These are phyloP conservation scores for Oryza glaberrima DNA, from an alignment of 176 grass and related monocot genomes.

Conservation along the genomic window DNA sequence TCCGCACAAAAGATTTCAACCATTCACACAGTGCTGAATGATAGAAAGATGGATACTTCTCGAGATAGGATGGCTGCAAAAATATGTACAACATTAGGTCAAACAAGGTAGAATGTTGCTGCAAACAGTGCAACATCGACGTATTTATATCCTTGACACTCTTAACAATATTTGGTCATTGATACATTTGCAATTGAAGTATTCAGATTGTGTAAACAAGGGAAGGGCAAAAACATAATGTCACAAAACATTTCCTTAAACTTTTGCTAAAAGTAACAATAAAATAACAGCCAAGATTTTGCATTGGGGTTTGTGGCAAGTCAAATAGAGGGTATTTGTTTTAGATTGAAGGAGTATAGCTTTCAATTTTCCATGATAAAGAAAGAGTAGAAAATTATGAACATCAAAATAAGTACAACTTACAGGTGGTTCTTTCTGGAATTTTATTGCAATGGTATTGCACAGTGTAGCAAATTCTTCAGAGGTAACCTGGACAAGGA, in stretches of 20 bases:
- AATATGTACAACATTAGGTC: slow-evolving; percentile 42
- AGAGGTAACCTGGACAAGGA: slow-evolving; percentile 70
- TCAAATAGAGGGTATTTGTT: not conserved
- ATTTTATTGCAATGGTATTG: slow-evolving; percentile 93
- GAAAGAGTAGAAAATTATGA: slow-evolving; percentile 19
- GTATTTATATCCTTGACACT: not conserved
- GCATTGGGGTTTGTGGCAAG: not conserved
- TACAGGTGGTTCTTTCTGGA: slow-evolving; percentile 95
- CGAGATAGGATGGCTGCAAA: slow-evolving; percentile 91
- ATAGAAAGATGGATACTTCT: slow-evolving; percentile 86
- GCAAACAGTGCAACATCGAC: not conserved
- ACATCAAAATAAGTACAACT: slow-evolving; percentile 44
- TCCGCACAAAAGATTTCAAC: slow-evolving; percentile 80
- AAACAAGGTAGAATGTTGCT: slow-evolving; percentile 35
- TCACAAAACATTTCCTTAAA: slow-evolving; percentile 15
- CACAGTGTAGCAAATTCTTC: slow-evolving; percentile 95
- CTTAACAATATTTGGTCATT: not conserved
- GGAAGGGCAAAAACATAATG: not conserved
- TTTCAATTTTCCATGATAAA: not conserved
- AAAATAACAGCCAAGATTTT: not conserved
- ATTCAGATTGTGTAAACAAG: not conserved
- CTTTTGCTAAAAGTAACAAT: not conserved
- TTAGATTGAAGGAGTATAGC: not conserved
- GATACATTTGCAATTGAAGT: not conserved
- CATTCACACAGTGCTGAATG: slow-evolving; percentile 62